Evolutionary conservation across 805 yeast genomes (phyloP).

Genomic region (Isabelozyma rhagii): DNA sequence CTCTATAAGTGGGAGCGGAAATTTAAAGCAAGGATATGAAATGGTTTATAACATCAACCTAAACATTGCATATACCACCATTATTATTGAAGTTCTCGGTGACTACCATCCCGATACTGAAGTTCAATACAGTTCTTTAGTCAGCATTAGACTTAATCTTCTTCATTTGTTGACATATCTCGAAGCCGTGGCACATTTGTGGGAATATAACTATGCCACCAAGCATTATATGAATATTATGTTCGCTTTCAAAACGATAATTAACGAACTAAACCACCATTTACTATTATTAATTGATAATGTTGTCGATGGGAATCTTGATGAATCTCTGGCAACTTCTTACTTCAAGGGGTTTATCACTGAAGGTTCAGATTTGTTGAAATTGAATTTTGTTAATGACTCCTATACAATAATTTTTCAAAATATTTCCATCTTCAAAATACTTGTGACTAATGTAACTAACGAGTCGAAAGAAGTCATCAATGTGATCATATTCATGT

Average conservation of each 20-base stretch:
- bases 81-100: background rate
- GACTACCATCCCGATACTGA: background rate
- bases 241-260: background rate
- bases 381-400: conserved; percentile 1
- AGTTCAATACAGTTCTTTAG: background rate
- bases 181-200: conserved; percentile 2
- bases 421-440: background rate
- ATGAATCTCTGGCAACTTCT: background rate
- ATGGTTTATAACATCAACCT: background rate
- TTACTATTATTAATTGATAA: conserved; percentile 1
- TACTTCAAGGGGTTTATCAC: conserved; percentile 1
- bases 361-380: conserved; percentile 1
- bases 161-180: background rate
- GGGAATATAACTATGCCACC: conserved; percentile 9
- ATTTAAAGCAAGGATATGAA: background rate
- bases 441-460: background rate
- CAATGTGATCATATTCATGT: background rate
- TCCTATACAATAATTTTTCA: conserved; percentile 1
- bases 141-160: background rate
- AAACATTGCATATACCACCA: background rate
- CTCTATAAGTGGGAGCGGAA: background rate
- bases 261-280: conserved; percentile 1
- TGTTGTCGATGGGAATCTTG: background rate
- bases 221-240: background rate
- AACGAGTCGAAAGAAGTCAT: background rate